Base-by-base conservation (phyloP, 1,284 basidiomycete genomes). In the Puccinia triticina region DNA sequence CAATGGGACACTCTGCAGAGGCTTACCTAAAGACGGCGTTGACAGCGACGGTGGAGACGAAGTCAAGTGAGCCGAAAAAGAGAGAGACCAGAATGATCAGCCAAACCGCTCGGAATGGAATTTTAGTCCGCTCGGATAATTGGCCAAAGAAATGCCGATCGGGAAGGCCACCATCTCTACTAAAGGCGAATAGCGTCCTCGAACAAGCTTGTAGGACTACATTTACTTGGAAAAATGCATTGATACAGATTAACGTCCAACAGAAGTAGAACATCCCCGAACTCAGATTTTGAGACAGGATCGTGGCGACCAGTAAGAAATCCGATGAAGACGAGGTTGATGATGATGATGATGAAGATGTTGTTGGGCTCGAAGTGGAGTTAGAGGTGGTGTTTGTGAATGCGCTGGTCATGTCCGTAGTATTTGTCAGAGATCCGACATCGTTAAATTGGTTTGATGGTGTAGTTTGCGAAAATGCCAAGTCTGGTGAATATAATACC, bases 161-260 rank as follows among this genome's bases (percentile, higher is more conserved):
- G 4, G 94, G 94, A 61, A 95, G 89, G 64, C 91, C 92, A 89
- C 84, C 85, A 86, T 95, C 94, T 83, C 94, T 92, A 85, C 92
- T 93, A 88, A 98, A 94, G 5, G 95, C 95, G 85, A 94, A 96
- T 61, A 96, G 89, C 0, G 94, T 93, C 73, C 95, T 90, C 7
- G 94, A 94, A 82, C 91, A 92, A 14, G 95, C 95, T 87, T 97
- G 95, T 4, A 94, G 89, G 32, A 92, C 89, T 8, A 89, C 89
- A 55, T 86, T 87, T 53, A 88, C 86, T 84, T 88, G 86, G 71
- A 86, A 86, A 83, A 86, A 88, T 57, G 87, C 86, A 23, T 87
- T 79, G 37, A 79, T 34, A 57, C 64, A 67, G 32, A 79, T 57
- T 14, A 79, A 79, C 3, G 32, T 57, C 77, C 77, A 79, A 16